Percentiles rank a stretch among this genome's conserved stretches.
These are phyloP conservation scores for Puccinia triticina DNA, from an alignment of 1,284 basidiomycete genomes.

Conservation along the genomic window DNA sequence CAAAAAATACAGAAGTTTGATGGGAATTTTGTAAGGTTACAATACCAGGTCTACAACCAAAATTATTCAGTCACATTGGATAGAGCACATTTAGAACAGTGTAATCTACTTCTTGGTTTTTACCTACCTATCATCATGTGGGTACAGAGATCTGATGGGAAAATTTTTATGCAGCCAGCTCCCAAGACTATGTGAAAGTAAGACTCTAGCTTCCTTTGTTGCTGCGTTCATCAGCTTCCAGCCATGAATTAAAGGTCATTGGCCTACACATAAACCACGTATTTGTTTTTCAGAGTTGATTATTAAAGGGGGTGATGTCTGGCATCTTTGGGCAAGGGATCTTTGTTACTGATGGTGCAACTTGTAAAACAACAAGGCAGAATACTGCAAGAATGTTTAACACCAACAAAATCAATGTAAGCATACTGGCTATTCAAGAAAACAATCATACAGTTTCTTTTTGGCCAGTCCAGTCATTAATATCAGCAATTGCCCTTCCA, in stretches of 20 bases:
- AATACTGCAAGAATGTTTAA: conserved; percentile 45
- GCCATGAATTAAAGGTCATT: not conserved
- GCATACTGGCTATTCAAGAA: not conserved
- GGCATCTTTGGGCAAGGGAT: conserved; percentile 52
- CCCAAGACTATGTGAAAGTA: conserved; percentile 52
- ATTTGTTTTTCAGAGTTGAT: conserved; percentile 23
- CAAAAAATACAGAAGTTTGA: not conserved
- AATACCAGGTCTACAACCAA: conserved; percentile 39
- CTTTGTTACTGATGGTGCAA: conserved; percentile 46
- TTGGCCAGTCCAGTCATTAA: not conserved
- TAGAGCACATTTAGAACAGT: conserved; percentile 51
- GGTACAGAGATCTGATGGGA: not conserved
- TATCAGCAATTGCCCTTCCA: not conserved
- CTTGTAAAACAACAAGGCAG: conserved; percentile 50
- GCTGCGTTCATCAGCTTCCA: not conserved
- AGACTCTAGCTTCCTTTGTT: not conserved
- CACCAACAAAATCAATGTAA: conserved; percentile 42
- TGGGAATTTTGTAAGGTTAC: conserved; percentile 27
- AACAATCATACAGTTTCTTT: too few relatives aligned
- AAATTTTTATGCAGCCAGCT: conserved; percentile 38
- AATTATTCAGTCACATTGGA: conserved; percentile 50
- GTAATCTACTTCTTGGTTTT: conserved; percentile 9
- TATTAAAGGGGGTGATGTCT: conserved; percentile 51
- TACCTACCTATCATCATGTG: not conserved
- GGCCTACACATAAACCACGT: not conserved